Conservation (phyloP, 129 eudicot genomes). For the Erigeron canadensis region DNA sequence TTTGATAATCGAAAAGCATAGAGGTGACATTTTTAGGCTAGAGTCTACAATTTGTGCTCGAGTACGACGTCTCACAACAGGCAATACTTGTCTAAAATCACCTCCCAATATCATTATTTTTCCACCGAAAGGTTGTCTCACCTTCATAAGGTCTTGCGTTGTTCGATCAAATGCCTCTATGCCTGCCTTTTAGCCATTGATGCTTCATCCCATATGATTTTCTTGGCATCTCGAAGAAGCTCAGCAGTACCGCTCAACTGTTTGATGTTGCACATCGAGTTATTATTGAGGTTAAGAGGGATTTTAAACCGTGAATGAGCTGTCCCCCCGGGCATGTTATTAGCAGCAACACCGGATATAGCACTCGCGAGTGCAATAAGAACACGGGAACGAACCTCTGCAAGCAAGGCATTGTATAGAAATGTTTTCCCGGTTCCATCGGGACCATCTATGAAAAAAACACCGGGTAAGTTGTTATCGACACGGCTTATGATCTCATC, state of each 20-base stretch:
- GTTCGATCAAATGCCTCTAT: not conserved
- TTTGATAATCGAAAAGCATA: not conserved
- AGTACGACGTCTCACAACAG: not conserved
- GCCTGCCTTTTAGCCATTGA: not conserved
- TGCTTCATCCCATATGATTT: conserved; percentile 1
- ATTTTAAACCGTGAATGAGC: not conserved
- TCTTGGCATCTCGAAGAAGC: not conserved
- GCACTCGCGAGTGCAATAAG: not conserved
- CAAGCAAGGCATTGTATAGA: not conserved
- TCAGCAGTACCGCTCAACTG: not conserved
- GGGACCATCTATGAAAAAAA: not conserved
- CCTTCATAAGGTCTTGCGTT: not conserved
- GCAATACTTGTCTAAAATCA: not conserved
- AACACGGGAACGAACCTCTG: not conserved
- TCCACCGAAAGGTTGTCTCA: not conserved
- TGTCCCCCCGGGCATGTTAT: not conserved
- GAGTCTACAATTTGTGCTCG: conserved; percentile 5
- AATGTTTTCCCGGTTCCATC: not conserved
- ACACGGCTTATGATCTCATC: not conserved
- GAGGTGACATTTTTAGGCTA: not conserved
- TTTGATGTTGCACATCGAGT: not conserved
- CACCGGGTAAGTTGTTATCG: not conserved
- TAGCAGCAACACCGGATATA: not conserved
- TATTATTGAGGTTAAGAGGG: not conserved
- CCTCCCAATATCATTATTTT: not conserved